Evolutionary conservation across 177 flowering plant genomes (phyloP).

Genomic region (Vitis hybrid): DNA sequence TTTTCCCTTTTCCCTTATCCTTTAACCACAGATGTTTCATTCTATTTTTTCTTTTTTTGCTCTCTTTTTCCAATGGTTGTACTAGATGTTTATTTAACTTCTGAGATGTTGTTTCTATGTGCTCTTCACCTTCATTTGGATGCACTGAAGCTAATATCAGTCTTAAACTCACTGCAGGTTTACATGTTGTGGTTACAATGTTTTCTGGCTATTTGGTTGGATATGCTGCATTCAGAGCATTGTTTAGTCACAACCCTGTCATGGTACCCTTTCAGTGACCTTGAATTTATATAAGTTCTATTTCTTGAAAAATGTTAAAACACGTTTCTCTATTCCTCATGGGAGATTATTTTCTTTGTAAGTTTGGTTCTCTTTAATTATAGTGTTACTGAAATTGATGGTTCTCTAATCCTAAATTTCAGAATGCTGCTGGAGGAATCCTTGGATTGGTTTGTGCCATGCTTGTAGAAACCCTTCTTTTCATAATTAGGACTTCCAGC

Average conservation of each 20-base stretch:
- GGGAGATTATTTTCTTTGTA: neutral
- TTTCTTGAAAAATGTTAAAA: neutral
- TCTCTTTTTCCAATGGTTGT: too few relatives aligned
- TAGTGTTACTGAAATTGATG: neutral
- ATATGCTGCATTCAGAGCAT: constrained; percentile 82
- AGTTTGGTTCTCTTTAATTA: neutral
- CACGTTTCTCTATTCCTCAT: neutral
- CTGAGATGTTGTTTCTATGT: neutral
- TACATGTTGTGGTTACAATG: constrained; percentile 83
- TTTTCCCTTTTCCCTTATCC: too few relatives aligned
- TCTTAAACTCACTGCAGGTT: constrained; percentile 45
- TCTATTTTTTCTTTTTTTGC: too few relatives aligned
- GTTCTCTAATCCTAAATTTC: constrained; percentile 11
- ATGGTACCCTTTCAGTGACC: constrained; percentile 51
- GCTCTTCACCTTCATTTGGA: neutral
- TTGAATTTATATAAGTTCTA: neutral
- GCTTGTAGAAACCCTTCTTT: constrained; percentile 89
- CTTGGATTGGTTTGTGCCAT: constrained; percentile 75
- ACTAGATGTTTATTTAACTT: neutral
- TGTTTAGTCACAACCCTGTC: constrained; percentile 65
- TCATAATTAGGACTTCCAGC: constrained; percentile 64
- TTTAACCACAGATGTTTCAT: too few relatives aligned
- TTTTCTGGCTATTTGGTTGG: constrained; percentile 91
- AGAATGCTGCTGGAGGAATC: constrained; percentile 95
- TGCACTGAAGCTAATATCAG: too few relatives aligned